Conservation (phyloP, 345 rosid genomes). For the Durio zibethinus region DNA sequence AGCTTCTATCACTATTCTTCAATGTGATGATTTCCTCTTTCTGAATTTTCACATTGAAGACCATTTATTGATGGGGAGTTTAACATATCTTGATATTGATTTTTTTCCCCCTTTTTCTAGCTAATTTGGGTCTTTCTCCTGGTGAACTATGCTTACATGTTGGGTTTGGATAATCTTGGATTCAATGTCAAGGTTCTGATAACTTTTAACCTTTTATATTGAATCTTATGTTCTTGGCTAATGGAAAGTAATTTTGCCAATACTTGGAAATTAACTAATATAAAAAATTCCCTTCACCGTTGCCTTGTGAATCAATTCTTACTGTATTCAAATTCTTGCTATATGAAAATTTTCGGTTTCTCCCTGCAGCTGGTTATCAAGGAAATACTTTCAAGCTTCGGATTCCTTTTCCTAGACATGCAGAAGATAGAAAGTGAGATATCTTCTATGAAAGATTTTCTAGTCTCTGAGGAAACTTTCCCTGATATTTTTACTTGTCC, state of each 20-base stretch:
- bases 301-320: background rate
- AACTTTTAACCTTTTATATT: background rate
- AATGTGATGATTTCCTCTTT: background rate
- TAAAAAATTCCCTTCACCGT: conserved; percentile 1
- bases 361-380: conserved; percentile 52
- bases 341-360: background rate
- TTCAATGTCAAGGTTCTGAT: too few species aligned
- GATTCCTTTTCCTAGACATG: conserved; percentile 77
- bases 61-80: background rate
- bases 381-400: conserved; percentile 75
- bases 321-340: background rate
- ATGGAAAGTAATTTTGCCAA: background rate
- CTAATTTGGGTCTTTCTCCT: conserved; percentile 29
- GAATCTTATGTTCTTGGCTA: conserved; percentile 3
- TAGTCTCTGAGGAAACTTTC: background rate
- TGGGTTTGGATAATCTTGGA: conserved; percentile 89
- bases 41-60: background rate
- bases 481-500: background rate
- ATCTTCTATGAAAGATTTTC: background rate
- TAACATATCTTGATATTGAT: background rate
- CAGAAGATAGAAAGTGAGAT: conserved; percentile 77
- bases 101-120: background rate
- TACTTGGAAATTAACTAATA: background rate
- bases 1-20: background rate
- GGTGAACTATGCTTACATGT: conserved; percentile 87